These are phyloP conservation scores for Mycena filopes DNA, from an alignment of 768 basidiomycete genomes.

Conservation along the genomic window DNA sequence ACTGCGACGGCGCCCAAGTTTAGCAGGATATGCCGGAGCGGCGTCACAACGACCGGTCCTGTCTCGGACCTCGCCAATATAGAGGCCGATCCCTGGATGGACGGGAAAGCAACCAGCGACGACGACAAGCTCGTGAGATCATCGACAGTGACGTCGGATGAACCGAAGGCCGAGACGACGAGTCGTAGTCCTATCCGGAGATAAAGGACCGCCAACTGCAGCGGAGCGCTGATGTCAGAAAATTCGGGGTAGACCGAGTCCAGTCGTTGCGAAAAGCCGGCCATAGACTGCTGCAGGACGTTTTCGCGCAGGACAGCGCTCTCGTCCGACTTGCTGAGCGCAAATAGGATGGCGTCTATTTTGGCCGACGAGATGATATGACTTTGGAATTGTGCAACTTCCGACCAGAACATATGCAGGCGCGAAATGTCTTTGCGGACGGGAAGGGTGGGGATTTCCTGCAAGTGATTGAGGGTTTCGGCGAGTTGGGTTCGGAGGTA, in stretches of 20 bases:
- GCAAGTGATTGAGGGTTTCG: slow-evolving; percentile 42
- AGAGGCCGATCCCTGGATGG: slow-evolving; percentile 53
- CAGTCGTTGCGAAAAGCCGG: slow-evolving; percentile 81
- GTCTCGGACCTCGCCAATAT: slow-evolving; percentile 43
- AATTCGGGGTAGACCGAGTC: slow-evolving; percentile 74
- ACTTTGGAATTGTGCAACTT: slow-evolving; percentile 78
- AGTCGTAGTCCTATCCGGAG: slow-evolving; percentile 80
- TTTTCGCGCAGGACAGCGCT: slow-evolving; percentile 65
- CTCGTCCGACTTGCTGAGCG: slow-evolving; percentile 48
- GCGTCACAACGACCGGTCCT: slow-evolving; percentile 42
- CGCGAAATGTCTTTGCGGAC: slow-evolving; percentile 54
- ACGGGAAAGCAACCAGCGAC: slow-evolving; percentile 65
- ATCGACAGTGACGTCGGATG: slow-evolving; percentile 33
- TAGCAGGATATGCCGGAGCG: slow-evolving; percentile 59
- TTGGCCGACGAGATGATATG: slow-evolving; percentile 64
- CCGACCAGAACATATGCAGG: slow-evolving; percentile 76
- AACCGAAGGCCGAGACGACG: slow-evolving; percentile 37
- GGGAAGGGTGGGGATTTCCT: slow-evolving; percentile 42
- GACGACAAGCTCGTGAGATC: slow-evolving; percentile 38
- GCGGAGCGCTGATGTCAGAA: slow-evolving; percentile 73
- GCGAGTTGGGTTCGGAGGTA: slow-evolving; percentile 54
- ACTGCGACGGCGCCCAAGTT: slow-evolving; percentile 58
- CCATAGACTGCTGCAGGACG: slow-evolving; percentile 82
- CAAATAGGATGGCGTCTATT: slow-evolving; percentile 57
- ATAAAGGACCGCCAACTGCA: slow-evolving; percentile 73